Evolutionary conservation across 352 stramenopile genomes (phyloP), one percentile per base, ranked within the genome.

Genomic region (Phytophthora parvispora): DNA sequence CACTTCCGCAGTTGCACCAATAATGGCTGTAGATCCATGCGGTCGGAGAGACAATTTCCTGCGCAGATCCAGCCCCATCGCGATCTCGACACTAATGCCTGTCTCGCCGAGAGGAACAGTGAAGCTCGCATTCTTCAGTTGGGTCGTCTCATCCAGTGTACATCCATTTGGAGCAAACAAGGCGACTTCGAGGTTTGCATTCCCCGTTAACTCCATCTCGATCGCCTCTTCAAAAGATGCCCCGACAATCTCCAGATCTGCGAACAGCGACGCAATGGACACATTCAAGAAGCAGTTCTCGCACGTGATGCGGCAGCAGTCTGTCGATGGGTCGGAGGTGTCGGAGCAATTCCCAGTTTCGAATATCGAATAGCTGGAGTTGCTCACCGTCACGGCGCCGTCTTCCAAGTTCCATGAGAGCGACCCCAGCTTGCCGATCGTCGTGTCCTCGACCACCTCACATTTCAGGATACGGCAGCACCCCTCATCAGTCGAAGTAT

Each of bases 241-340:
- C 13, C 13, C 55, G 16, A 62, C 45, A 7, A 75, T 32, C 12
- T 75, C 55, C 29, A 72, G n/a, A 10, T 68, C 62, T 6, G 61
- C 67, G 59, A 72, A 67, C 22, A 75, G 40, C 3, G 62, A 72
- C 18, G 67, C 62, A 18, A 75, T 36, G 18, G 67, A 75, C 8
- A 75, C 49, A 34, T 72, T 75, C 9, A 75, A n/a, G 40, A 72
- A 75, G 32, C 67, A 75, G 38, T 75, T 63, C 31, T 75, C 63
- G 52, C 67, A 75, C 10, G 56, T 70, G 15, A 75, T 50, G n/a
- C 61, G 61, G 42, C 67, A 75, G 28, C 67, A 75, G 6, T 72
- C 38, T 18, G 62, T 60, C 1, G 36, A 54, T 8, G 50, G 61
- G 40, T 67, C 50, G 8, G 60, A 70, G 7, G 36, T 50, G 34